phyloP scores from a whole-genome alignment of 257 asterid genomes.

The Voacanga thouarsii region DNA sequence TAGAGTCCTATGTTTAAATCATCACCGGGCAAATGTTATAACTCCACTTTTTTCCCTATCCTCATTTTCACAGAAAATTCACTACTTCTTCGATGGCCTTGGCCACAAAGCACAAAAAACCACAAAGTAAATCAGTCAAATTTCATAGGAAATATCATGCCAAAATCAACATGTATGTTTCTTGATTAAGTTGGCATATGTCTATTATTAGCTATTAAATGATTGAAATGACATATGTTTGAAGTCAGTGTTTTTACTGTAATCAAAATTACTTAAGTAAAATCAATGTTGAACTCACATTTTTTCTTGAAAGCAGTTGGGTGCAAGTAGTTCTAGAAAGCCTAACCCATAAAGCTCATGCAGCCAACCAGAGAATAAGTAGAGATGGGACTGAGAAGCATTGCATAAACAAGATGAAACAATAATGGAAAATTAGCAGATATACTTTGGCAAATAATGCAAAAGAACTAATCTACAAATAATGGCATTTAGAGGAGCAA shows the following conservation, averaged over 20 bases:
- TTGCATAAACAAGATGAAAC: slow-evolving; percentile 1
- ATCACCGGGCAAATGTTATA: not conserved
- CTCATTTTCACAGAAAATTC: too few relatives aligned
- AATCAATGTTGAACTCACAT: slow-evolving; percentile 53
- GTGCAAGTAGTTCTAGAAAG: slow-evolving; percentile 76
- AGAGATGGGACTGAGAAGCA: slow-evolving; percentile 56
- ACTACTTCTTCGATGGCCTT: not conserved
- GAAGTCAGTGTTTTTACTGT: not conserved
- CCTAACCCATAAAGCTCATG: slow-evolving; percentile 82
- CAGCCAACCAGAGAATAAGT: slow-evolving; percentile 95
- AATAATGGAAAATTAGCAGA: not conserved
- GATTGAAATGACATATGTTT: not conserved
- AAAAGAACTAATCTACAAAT: not conserved
- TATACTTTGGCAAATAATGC: not conserved
- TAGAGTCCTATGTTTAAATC: not conserved
- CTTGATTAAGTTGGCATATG: not conserved
- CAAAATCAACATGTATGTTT: not conserved
- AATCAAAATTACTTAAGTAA: not conserved
- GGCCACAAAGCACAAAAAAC: not conserved
- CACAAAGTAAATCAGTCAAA: not conserved
- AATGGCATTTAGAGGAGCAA: slow-evolving; percentile 6
- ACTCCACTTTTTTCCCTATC: too few relatives aligned
- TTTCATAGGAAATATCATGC: not conserved
- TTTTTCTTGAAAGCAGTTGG: slow-evolving; percentile 82
- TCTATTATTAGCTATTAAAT: not conserved